Evolutionary conservation across 2,329 filamentous ascomycete species (phyloP), one percentile per base, ranked within the genome.

Genomic region (Sporothrix dimorphospora): DNA sequence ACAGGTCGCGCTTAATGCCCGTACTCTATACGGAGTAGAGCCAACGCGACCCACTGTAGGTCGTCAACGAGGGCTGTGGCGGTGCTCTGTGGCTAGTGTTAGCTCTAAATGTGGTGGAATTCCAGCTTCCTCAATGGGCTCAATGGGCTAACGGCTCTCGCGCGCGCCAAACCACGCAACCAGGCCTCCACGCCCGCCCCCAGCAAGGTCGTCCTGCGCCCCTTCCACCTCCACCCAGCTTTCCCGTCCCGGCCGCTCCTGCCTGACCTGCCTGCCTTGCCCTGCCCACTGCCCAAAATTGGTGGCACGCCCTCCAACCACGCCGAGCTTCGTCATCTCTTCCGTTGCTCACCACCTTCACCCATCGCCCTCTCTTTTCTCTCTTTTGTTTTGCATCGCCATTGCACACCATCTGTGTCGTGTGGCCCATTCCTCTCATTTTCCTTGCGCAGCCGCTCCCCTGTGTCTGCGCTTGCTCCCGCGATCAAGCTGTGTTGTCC

Each of bases 241-340:
- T 51, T 30, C 42, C 42, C 42, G 12, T 38, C 55, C 24, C 30
- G 40, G 21, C n/a, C 24, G 24, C 40, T 66, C 63, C 63, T 66
- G 24, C 40, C 63, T 19, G 30, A 40, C 16, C 55, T 63, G 57
- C 34, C 19, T 21, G 34, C 34, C 16, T 61, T n/a, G 30, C 16
- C 55, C 30, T 45, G 45, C 65, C 45, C 65, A 51, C 65, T 67
- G 65, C 65, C 65, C 65, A 67, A 67, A 67, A n/a, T 34, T 49
- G 63, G 40, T 30, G 24, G 61, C 45, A 66, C 24, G 21, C 38
- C n/a, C 59, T 38, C 63, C 63, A 66, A 30, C 63, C 59, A 65
- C 59, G 38, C 61, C 45, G 57, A 73, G 74, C 73, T 74, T 75
- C 74, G 74, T 73, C 74, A 75, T 75, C 73, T 70, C 57, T 40